Percentiles rank a stretch among this genome's conserved stretches.
Evolutionary conservation across 345 rosid species (phyloP).

Genomic region (Populus ilicifolia): DNA sequence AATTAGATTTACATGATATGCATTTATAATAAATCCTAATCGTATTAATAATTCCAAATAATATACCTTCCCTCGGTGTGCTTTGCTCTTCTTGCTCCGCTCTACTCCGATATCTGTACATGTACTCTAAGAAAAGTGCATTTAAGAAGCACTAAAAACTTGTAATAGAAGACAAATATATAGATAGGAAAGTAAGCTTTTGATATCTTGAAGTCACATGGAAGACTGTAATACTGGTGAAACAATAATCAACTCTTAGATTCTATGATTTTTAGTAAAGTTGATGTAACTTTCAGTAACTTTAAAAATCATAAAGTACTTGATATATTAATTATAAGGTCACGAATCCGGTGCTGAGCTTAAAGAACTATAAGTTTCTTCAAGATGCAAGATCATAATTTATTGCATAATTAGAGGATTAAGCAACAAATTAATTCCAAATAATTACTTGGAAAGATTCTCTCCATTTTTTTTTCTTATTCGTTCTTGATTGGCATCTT

Average conservation of each 20-base stretch:
- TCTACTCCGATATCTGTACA: no score
- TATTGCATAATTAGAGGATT: not conserved
- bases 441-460: not conserved
- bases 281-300: constrained; percentile 2
- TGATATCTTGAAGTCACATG: constrained; percentile 21
- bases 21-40: no score
- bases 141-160: not conserved
- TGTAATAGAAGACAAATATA: constrained; percentile 12
- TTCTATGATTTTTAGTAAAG: constrained; percentile 18
- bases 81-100: no score
- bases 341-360: not conserved
- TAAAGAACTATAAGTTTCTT: not conserved
- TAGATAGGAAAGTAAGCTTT: constrained; percentile 6
- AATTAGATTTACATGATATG: no score
- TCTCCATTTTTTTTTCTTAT: not conserved
- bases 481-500: not conserved
- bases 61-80: no score
- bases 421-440: not conserved
- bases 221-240: not conserved
- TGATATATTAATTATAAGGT: not conserved
- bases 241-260: constrained; percentile 24
- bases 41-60: no score
- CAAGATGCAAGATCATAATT: not conserved
- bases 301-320: not conserved
- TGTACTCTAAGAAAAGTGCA: not conserved